Conservation (phyloP, 2,329 filamentous ascomycete species). For the Calonectria pseudoturangicola region DNA sequence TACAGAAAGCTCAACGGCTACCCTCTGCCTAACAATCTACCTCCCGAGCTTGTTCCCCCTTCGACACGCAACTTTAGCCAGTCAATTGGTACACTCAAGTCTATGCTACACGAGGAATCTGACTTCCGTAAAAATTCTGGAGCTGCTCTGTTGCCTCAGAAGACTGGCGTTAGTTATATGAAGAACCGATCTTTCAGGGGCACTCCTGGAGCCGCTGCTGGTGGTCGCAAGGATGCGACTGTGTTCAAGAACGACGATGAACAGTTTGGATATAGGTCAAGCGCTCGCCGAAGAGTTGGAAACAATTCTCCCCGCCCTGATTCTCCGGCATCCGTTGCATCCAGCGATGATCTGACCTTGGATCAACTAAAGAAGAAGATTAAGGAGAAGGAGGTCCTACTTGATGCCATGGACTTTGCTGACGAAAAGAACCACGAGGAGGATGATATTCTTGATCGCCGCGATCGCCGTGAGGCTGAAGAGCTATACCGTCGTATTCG, state of each 20-base stretch:
- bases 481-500: slow-evolving; percentile 95
- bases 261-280: slow-evolving; percentile 93
- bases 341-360: slow-evolving; percentile 87
- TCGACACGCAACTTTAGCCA: slow-evolving; percentile 95
- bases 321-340: slow-evolving; percentile 80
- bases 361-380: slow-evolving; percentile 96
- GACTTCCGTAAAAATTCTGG: slow-evolving; percentile 92
- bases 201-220: slow-evolving; percentile 72
- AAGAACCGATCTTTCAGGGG: slow-evolving; percentile 95
- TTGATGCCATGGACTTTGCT: slow-evolving; percentile 97
- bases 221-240: slow-evolving; percentile 91
- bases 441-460: slow-evolving; percentile 91
- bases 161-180: slow-evolving; percentile 98
- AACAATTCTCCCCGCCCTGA: slow-evolving; percentile 88
- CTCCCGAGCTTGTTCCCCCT: slow-evolving; percentile 93
- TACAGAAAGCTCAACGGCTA: slow-evolving; percentile 98
- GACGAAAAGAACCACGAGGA: slow-evolving; percentile 93
- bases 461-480: slow-evolving; percentile 93
- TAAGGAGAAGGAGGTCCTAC: slow-evolving; percentile 92
- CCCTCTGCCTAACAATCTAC: slow-evolving; percentile 89
- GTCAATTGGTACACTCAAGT: slow-evolving; percentile 95
- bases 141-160: slow-evolving; percentile 92
- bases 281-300: slow-evolving; percentile 89
- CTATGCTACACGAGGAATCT: slow-evolving; percentile 90
- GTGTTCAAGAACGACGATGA: slow-evolving; percentile 98